Percentiles rank a stretch among this genome's conserved stretches.
phyloP scores from a whole-genome alignment of 1,139 yeast species.

The Geotrichum citri-aurantii region DNA sequence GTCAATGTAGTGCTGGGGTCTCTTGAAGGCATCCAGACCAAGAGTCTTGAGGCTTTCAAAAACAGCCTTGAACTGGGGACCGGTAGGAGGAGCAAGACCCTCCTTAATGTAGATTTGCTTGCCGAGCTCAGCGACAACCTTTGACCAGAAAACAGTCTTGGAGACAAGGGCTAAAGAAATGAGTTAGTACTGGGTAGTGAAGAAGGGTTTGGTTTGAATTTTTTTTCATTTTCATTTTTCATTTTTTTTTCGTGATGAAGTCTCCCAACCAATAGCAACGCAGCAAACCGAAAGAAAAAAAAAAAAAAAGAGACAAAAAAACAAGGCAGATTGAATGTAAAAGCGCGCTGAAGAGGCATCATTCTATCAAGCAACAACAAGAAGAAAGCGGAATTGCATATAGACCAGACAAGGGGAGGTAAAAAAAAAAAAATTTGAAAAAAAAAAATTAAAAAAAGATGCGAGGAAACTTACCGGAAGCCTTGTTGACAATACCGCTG shows the following conservation, averaged over 20 bases:
- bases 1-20: constrained; percentile 30
- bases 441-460: too few species aligned
- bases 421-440: background rate
- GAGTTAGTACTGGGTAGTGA: background rate
- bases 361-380: background rate
- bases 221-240: too few species aligned
- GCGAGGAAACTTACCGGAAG: constrained; percentile 37
- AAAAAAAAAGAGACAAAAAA: too few species aligned
- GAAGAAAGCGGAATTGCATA: background rate
- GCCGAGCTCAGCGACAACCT: constrained; percentile 81
- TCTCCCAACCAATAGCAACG: background rate
- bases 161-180: constrained; percentile 21
- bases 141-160: constrained; percentile 64
- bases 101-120: constrained; percentile 89
- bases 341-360: background rate
- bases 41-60: constrained; percentile 51
- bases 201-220: too few species aligned
- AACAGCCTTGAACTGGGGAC: constrained; percentile 70
- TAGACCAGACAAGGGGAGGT: background rate
- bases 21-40: constrained; percentile 47
- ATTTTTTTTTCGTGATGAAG: background rate
- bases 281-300: background rate
- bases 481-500: constrained; percentile 47
- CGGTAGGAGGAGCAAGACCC: constrained; percentile 86
- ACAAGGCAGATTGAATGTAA: too few species aligned